Conservation (phyloP, 306 rosid genomes). For the Fragaria nilgerrensis region DNA sequence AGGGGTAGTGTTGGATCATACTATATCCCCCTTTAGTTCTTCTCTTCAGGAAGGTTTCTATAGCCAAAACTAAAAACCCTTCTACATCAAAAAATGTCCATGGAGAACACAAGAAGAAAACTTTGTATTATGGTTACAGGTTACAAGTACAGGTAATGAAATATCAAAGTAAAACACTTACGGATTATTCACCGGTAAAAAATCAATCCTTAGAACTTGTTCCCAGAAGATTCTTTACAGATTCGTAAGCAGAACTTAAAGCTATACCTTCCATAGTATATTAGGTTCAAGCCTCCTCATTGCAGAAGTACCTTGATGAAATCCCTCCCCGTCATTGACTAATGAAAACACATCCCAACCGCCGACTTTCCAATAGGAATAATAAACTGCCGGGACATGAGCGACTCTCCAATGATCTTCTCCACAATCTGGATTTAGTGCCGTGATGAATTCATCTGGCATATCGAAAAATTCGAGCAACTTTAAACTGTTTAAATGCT, state of each 20-base stretch:
- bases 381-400: slow-evolving; percentile 18
- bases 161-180: neutral
- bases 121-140: neutral
- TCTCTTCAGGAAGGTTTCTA: no score
- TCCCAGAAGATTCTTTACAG: neutral
- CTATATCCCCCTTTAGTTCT: no score
- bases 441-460: slow-evolving; percentile 17
- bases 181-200: neutral
- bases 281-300: neutral
- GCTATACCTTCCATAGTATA: slow-evolving; percentile 22
- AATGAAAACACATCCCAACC: slow-evolving; percentile 22
- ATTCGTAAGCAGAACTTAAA: neutral
- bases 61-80: no score
- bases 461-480: slow-evolving; percentile 13
- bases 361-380: slow-evolving; percentile 7
- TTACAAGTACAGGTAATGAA: no score
- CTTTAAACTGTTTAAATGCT: slow-evolving; percentile 2
- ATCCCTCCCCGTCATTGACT: slow-evolving; percentile 13
- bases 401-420: slow-evolving; percentile 20
- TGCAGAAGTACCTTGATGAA: neutral
- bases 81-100: no score
- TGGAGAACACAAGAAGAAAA: neutral
- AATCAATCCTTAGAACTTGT: neutral
- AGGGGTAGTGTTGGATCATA: no score
- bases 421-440: slow-evolving; percentile 16